phyloP scores from a whole-genome alignment of 2,329 filamentous ascomycete genomes.

The Emergomyces orientalis region DNA sequence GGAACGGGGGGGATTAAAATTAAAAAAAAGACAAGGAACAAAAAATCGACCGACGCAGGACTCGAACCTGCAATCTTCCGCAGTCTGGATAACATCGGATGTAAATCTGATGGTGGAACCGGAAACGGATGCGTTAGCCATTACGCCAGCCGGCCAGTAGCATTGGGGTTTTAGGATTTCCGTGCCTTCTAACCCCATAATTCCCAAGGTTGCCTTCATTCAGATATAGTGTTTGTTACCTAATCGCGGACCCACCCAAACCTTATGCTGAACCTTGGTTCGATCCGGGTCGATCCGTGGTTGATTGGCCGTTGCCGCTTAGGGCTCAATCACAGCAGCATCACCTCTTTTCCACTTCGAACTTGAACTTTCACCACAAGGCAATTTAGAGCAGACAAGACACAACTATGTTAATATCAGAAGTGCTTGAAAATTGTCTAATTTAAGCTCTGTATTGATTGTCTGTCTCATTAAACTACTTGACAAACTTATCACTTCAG shows the following conservation, averaged over 20 bases:
- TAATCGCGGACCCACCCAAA: neutral
- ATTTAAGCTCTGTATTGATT: too few relatives aligned
- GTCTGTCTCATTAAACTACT: too few relatives aligned
- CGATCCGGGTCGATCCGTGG: neutral
- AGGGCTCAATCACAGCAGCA: too few relatives aligned
- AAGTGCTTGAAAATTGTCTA: too few relatives aligned
- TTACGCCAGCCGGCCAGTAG: constrained; percentile 15
- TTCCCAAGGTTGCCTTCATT: too few relatives aligned
- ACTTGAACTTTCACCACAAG: too few relatives aligned
- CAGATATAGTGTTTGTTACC: too few relatives aligned
- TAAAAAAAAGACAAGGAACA: constrained; percentile 8
- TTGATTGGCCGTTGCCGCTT: neutral
- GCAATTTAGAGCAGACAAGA: too few relatives aligned
- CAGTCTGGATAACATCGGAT: constrained; percentile 5
- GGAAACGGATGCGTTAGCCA: constrained; percentile 17
- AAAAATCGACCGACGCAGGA: constrained; percentile 14
- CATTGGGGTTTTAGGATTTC: neutral
- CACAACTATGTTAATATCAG: too few relatives aligned
- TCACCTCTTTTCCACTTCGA: too few relatives aligned
- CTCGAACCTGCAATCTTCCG: constrained; percentile 18
- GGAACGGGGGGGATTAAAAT: neutral
- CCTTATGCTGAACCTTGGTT: neutral
- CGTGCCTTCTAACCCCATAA: too few relatives aligned
- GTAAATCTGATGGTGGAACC: constrained; percentile 1
- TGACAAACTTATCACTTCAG: too few relatives aligned